Conservation (phyloP, 208 protist species). For the Wallacemonas rigidus region DNA sequence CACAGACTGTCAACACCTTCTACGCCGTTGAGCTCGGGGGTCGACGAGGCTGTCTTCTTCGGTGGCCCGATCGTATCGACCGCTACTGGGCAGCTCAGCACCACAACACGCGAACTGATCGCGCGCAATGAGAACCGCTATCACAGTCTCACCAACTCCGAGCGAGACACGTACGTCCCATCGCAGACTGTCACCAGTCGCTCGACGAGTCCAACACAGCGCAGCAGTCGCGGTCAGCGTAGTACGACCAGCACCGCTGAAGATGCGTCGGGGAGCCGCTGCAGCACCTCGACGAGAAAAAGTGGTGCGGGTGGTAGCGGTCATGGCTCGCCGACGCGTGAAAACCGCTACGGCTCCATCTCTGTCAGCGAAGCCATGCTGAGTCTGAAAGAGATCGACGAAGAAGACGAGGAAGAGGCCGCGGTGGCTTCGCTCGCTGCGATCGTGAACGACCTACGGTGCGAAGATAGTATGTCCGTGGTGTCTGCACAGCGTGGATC, state of each 20-base stretch:
- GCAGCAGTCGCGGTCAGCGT: too few species aligned
- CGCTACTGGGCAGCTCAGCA: neutral
- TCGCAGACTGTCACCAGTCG: neutral
- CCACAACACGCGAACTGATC: neutral
- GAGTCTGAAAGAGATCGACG: slow-evolving; percentile 23
- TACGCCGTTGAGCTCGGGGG: neutral
- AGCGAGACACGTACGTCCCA: neutral
- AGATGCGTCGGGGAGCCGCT: neutral
- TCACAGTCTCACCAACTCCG: neutral
- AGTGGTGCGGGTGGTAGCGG: neutral
- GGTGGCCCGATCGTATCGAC: neutral
- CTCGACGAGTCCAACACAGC: too few species aligned
- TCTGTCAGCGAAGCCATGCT: slow-evolving; percentile 11
- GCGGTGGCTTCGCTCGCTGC: slow-evolving; percentile 13
- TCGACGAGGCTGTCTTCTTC: slow-evolving; percentile 7
- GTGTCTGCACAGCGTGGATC: neutral
- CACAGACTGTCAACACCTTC: neutral
- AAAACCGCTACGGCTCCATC: neutral
- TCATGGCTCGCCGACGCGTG: neutral
- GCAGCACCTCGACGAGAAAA: neutral
- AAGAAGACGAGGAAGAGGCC: slow-evolving; percentile 12
- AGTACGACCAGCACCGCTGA: neutral
- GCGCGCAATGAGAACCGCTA: slow-evolving; percentile 2
- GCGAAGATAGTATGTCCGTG: neutral
- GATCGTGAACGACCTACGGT: neutral